Evolutionary conservation across 2,329 filamentous ascomycete genomes (phyloP).

Genomic region (Dactylellina leptospora): DNA sequence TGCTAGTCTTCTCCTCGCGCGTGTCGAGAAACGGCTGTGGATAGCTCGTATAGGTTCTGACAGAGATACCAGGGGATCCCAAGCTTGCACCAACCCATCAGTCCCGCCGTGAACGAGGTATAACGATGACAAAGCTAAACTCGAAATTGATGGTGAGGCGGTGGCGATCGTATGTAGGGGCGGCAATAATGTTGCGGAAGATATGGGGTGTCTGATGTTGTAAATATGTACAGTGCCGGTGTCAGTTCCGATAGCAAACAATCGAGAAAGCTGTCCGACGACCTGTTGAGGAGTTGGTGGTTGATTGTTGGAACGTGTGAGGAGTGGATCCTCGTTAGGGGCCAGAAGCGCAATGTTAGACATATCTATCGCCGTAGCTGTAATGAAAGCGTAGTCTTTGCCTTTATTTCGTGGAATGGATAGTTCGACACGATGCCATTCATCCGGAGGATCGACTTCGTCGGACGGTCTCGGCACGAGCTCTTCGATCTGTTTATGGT

Average conservation of each 20-base stretch:
- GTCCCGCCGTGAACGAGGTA: constrained; percentile 93
- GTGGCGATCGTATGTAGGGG: constrained; percentile 87
- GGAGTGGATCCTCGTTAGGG: constrained; percentile 78
- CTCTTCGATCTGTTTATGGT: constrained; percentile 39
- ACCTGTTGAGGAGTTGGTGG: constrained; percentile 68
- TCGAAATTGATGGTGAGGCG: constrained; percentile 86
- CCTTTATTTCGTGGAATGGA: constrained; percentile 32
- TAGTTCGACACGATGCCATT: constrained; percentile 19
- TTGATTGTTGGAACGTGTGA: constrained; percentile 59
- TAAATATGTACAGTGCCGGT: constrained; percentile 80
- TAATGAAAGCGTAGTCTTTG: constrained; percentile 70
- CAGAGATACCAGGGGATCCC: constrained; percentile 90
- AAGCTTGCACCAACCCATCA: constrained; percentile 92
- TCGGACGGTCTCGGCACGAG: constrained; percentile 25
- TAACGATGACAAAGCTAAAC: constrained; percentile 81
- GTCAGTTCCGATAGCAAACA: constrained; percentile 82
- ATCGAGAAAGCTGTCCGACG: constrained; percentile 82
- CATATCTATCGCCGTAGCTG: constrained; percentile 74
- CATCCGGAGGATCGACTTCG: constrained; percentile 37
- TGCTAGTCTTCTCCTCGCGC: constrained; percentile 77
- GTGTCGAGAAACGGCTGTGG: constrained; percentile 82
- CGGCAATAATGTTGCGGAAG: constrained; percentile 62
- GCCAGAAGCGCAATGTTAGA: constrained; percentile 78
- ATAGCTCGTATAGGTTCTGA: constrained; percentile 82
- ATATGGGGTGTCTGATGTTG: constrained; percentile 77